Conservation (phyloP, 352 stramenopile genomes). For the Pythium phragmitis region DNA sequence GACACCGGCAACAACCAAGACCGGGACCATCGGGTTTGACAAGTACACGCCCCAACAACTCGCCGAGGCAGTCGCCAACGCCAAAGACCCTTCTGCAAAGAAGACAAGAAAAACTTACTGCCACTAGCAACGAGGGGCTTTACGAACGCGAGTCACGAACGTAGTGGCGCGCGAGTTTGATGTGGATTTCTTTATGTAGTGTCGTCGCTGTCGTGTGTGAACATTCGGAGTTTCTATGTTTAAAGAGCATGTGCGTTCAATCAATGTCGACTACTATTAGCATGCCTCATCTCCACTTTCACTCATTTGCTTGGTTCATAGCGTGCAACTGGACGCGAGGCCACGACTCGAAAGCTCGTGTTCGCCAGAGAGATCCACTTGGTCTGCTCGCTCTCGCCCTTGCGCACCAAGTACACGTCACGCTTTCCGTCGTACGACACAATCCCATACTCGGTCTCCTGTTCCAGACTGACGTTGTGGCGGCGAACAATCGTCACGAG, state of each 20-base stretch:
- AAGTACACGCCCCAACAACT: slow-evolving; percentile 23
- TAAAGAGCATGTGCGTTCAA: neutral
- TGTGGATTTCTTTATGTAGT: slow-evolving; percentile 1
- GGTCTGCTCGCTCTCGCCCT: slow-evolving; percentile 38
- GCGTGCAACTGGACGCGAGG: slow-evolving; percentile 34
- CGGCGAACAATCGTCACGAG: slow-evolving; percentile 36
- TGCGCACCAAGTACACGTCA: slow-evolving; percentile 47
- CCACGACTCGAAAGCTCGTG: slow-evolving; percentile 42
- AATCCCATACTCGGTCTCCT: slow-evolving; percentile 52
- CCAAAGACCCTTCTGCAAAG: slow-evolving; percentile 16
- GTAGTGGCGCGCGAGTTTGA: neutral
- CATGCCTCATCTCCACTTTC: neutral
- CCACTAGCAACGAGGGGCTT: neutral
- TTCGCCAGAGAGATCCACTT: slow-evolving; percentile 56
- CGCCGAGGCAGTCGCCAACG: slow-evolving; percentile 19
- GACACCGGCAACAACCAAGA: slow-evolving; percentile 17
- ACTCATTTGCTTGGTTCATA: slow-evolving; percentile 18
- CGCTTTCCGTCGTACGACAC: slow-evolving; percentile 40
- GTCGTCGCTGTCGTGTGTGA: neutral
- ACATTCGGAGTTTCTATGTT: neutral
- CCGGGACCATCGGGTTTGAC: slow-evolving; percentile 20
- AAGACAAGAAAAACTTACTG: slow-evolving; percentile 11
- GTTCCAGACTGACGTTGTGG: slow-evolving; percentile 40
- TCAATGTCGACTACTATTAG: neutral
- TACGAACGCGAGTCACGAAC: neutral